Evolutionary conservation across 129 eudicot species (phyloP), one percentile per base, ranked within the genome.

Genomic region (Escallonia rubra): DNA sequence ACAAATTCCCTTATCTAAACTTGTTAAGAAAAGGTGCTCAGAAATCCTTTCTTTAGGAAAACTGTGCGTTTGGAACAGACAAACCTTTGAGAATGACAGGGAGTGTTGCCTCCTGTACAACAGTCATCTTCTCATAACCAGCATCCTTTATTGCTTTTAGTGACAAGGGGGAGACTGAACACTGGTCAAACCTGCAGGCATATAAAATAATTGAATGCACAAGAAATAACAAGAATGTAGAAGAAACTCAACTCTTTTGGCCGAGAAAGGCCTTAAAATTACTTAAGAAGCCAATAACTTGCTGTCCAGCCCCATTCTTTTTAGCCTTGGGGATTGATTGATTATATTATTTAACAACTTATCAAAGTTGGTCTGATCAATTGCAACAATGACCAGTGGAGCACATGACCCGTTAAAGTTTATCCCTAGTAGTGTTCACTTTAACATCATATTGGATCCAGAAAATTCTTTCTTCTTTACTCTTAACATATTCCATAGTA

Each of bases 121-220:
- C 61, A 62, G 99, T 94, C 99, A 94, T 94, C 86, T 76, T 90
- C 74, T 90, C 97, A 73, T 89, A 94, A 16, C 99, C 99, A 66
- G 82, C 96, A 85, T 87, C 97, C 79, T 87, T 90, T 41, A 94
- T 80, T 77, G 69, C 99, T 83, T 87, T 94, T 65, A 94, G 72
- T 41, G 96, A 84, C 67, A 66, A 69, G 8, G 89, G 80, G 64
- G 99, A 94, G 69, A 94, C 80, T 14, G 89, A 65, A 67, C 92
- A 90, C 70, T 94, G 87, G 83, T 94, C 99, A 77, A 94, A 94
- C 90, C 97, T 92, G 86, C 42, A 61, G 9, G 45, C 13, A 73
- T 59, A 57, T 16, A 54, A 39, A 11, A 49, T 38, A 39, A 68
- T 23, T 43, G 42, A 42, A 43, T 50, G 5, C 51, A 2, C 43